phyloP scores from a whole-genome alignment of 371 early-diverging fungal genomes.

The Blakeslea trispora region DNA sequence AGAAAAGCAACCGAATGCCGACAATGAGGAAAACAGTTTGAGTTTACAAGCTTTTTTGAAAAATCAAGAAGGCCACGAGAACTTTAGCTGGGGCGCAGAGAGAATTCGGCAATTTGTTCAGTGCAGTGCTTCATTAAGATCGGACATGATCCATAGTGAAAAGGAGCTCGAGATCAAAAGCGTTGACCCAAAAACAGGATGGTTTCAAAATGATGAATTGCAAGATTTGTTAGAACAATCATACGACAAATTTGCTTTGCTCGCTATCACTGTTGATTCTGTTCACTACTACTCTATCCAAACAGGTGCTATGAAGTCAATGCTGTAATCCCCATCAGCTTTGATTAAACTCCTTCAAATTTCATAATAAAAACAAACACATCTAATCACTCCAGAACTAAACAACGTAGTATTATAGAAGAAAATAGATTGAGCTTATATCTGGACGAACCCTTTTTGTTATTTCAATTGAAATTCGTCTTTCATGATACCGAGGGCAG shows the following conservation, averaged over 20 bases:
- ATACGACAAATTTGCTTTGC: conserved; percentile 39
- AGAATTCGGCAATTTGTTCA: conserved; percentile 34
- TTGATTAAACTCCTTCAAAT: conserved; percentile 1
- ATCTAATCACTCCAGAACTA: no score
- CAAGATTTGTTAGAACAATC: conserved; percentile 34
- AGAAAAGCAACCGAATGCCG: background rate
- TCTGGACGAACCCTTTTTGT: no score
- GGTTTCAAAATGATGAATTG: conserved; percentile 27
- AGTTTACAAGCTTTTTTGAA: conserved; percentile 26
- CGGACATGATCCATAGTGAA: conserved; percentile 8
- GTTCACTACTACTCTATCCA: conserved; percentile 29
- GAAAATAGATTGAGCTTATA: no score
- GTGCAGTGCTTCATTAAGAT: conserved; percentile 11
- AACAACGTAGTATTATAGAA: no score
- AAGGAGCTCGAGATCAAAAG: conserved; percentile 14
- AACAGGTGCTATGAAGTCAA: conserved; percentile 19
- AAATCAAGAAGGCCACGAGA: conserved; percentile 8
- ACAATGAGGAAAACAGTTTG: conserved; percentile 13
- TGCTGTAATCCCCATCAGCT: conserved; percentile 15
- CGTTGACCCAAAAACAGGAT: conserved; percentile 21
- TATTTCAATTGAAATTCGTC: no score
- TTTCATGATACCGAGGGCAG: no score
- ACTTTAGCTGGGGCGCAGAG: conserved; percentile 43
- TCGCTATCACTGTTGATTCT: conserved; percentile 33
- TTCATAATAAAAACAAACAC: no score